Base-by-base conservation (phyloP, 2,329 filamentous ascomycete genomes). In the Neonectria hederae region DNA sequence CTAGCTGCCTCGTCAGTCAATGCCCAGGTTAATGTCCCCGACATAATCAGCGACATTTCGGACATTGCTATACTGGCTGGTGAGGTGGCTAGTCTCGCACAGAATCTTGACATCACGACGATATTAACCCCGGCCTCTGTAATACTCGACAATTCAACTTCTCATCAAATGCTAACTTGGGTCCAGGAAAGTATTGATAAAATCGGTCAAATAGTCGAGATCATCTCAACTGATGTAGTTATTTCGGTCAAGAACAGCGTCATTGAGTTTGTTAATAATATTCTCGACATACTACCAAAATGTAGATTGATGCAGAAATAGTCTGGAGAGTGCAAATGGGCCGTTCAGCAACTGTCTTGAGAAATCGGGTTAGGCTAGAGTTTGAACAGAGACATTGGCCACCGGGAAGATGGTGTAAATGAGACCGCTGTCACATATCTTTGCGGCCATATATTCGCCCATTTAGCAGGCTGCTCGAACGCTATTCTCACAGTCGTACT, bases 251-350 rank as follows among this genome's bases (percentile, higher is more conserved):
- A 48, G 28, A 40, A 40, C 22, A 30, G 38, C 14, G 28, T 59
- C 14, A 26, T 28, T 13, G 49, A 59, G 4, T 54, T 59, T 21
- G 40, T 49, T 7, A 24, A 13, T 22, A 46, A 54, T 40, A 48
- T 59, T 14, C 49, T 59, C 3, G 30, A 46, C 28, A 9, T 35
- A 2, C 49, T 52, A 19, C 57, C 49, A 10, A 35, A 40, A 28
- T 60, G 57, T 32, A 35, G 53, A 9, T 54, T 51, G 32, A 30
- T 40, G 24, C 49, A 7, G 22, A 53, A 35, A 60, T 28, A 54
- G 30, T 40, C 49, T 60, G 11, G 57, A 60, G 11, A 52, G 43
- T 35, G 57, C 48, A 3, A 40, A 35, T 17, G 28, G 35, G 22
- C 48, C 51, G 22, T 52, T 54, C n/a, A 24, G 40, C 7, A 35